Base-by-base conservation (phyloP, 495 filamentous ascomycete species). In the Talaromyces thailandensis region DNA sequence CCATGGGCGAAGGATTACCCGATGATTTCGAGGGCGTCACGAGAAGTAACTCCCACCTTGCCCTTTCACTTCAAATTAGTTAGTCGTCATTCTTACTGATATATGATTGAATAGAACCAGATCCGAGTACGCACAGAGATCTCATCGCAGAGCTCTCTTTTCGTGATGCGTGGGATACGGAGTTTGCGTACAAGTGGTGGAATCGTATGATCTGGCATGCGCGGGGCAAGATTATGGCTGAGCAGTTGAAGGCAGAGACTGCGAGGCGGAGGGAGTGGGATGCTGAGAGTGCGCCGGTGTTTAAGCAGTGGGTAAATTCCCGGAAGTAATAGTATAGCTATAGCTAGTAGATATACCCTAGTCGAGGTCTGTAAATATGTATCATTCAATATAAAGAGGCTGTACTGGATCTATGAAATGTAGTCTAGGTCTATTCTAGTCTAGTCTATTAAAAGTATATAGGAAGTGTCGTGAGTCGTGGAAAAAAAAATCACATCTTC, bases 401-500 rank as follows among this genome's bases (percentile, higher is more conserved):
- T 48, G 2, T 21, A 48, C 6, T 48, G 43, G 9, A 48, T 48
- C 43, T 48, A 48, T 48, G 6, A 23, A 48, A 26, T 55, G 12
- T 55, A 55, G 24, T 55, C 52, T 55, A 55, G 23, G 4, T 59
- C 37, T 61, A 52, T 24, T 51, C 59, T 61, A 50, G 24, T 55
- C 51, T 55, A 55, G 24, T 55, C 51, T 55, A 55, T 14, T 55
- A 26, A 55, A 28, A 32, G 7, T 40, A n/a, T 32, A 29, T 26
- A 43, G 14, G 24, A 55, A 28, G 0, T 6, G 21, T 55, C 51
- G 23, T 55, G 28, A 55, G 28, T 55, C 51, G 26, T 55, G 6
- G 28, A 28, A 4, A 16, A 55, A 28, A 4, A 16, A 55, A 55
- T 55, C 51, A 55, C 26, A 55, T 6, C 67, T 71, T 73, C 66